Conservation (phyloP, 352 stramenopile species). For the Peronospora farinosa region DNA sequence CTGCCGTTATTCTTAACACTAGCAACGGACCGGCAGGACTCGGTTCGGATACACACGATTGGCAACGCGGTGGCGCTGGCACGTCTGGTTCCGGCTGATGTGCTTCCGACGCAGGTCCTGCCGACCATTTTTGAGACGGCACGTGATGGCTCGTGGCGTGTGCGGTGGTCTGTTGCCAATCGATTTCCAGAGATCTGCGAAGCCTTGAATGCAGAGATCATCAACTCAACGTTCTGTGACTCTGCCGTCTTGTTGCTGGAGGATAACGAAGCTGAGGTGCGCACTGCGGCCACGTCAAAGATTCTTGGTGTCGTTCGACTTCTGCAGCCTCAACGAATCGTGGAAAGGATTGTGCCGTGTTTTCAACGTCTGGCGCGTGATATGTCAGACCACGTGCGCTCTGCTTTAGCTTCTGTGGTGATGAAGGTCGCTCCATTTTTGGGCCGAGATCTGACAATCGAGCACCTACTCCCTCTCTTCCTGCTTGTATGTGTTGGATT, state of each 20-base stretch:
- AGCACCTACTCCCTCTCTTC: conserved; percentile 93
- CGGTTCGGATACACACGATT: conserved; percentile 94
- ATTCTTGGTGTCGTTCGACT: conserved; percentile 45
- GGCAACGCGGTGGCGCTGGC: conserved; percentile 95
- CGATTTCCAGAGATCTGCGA: conserved; percentile 92
- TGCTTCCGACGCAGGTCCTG: conserved; percentile 79
- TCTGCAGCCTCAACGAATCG: conserved; percentile 57
- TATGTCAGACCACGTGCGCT: conserved; percentile 94
- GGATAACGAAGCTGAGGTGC: conserved; percentile 95
- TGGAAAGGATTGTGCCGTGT: conserved; percentile 73
- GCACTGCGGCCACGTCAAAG: conserved; percentile 93
- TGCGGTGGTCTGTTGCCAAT: conserved; percentile 96
- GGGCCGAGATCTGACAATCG: conserved; percentile 89
- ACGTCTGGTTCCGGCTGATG: conserved; percentile 62
- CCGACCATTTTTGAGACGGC: conserved; percentile 89
- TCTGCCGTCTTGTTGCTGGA: conserved; percentile 93
- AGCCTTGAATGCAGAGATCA: conserved; percentile 69
- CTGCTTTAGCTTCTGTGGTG: conserved; percentile 90
- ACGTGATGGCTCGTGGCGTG: conserved; percentile 95
- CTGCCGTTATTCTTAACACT: conserved; percentile 81
- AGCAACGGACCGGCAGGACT: conserved; percentile 92
- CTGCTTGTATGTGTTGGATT: conserved; percentile 55
- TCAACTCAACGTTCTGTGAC: conserved; percentile 69
- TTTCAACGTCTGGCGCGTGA: conserved; percentile 94
- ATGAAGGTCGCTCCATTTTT: conserved; percentile 94